Evolutionary conservation across 2,329 filamentous ascomycete species (phyloP), one percentile per base, ranked within the genome.

Genomic region (Colletotrichum sp.): DNA sequence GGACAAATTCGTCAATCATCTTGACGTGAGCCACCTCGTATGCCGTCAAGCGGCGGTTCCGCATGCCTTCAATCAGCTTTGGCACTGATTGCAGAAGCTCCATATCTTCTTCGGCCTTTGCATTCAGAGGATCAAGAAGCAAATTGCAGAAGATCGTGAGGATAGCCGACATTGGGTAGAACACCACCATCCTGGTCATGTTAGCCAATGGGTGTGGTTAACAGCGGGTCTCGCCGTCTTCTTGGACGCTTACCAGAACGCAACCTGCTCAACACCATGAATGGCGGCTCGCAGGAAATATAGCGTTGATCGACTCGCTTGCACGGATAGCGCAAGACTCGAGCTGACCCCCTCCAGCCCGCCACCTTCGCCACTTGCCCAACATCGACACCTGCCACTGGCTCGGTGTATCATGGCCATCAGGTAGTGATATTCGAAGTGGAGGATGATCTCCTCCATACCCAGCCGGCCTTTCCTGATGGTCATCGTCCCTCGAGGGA

Each of bases 91-190:
- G 80, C 3, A 91, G 80, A 1, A 90, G 81, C 7, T 84, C 82
- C 6, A 90, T 77, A 69, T 91, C 89, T 5, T 83, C 78, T 3
- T 81, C 76, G 0, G 87, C 84, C 31, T 85, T 80, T 0, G 83
- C 80, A 31, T 87, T 80, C 0, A 85, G 80, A 0, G 90, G 89
- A 34, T 87, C 82, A 27, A 84, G 81, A 0, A 91, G 80, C 34
- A 91, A 85, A 72, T 87, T 89, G 81, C 87, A 89, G 76, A 91
- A 91, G 1, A 91, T 82, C 2, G 84, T 85, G 67, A 90, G 81
- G 16, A 90, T 81, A 2, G 89, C 89, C 0, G 87, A 86, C 69
- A 89, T 86, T 2, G 89, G 89, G 69, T 91, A 91, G 76, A 90
- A 91, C 4, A 90, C 82, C 5, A 90, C 79, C n/a, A 86, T 80